Evolutionary conservation across 2,329 filamentous ascomycete species (phyloP), one percentile per base, ranked within the genome.

Genomic region (Pleurostoma richardsiae): DNA sequence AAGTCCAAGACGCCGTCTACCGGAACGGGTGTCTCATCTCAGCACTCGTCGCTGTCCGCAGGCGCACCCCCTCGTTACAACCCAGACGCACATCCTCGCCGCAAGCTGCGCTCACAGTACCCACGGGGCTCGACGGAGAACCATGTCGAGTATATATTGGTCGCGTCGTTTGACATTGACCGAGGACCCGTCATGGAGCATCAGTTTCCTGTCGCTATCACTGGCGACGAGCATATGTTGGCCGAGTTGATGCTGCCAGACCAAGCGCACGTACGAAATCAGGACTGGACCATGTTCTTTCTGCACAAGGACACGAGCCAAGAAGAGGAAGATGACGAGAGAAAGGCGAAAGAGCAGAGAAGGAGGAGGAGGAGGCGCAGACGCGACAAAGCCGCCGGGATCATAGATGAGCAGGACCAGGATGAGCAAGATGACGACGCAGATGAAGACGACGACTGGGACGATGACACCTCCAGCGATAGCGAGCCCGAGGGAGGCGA

Each of bases 281-380:
- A 97, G 68, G 94, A 99, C 65, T 99, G 94, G 94, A 99, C 94
- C 39, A 96, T 97, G 46, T 99, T 99, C 72, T 99, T 99, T 64
- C 66, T 99, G 47, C 94, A 99, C 71, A 97, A 97, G 65, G 94
- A 99, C 64, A 88, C 85, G 4, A 91, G 83, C 50, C 83, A 86
- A 43, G 85, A 88, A 49, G 88, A 92, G 48, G 91, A 95, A 50
- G 87, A 90, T 30, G 80, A 83, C 47, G 86, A 89, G 56, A 74
- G 74, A 50, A 73, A 71, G 46, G 74, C 74, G 38, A 84, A 79
- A 54, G 71, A 76, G 58, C 73, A 75, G 55, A 70, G 77, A 57
- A 73, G 64, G 46, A 71, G 67, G 54, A 67, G 68, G 60, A 74
- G 80, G 47, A 74, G 71, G 52, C 72, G 72, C 49, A 74, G 73